Percentiles rank a stretch among this genome's conserved stretches.
phyloP scores from a whole-genome alignment of 1,139 yeast species.

The Candida sp. region DNA sequence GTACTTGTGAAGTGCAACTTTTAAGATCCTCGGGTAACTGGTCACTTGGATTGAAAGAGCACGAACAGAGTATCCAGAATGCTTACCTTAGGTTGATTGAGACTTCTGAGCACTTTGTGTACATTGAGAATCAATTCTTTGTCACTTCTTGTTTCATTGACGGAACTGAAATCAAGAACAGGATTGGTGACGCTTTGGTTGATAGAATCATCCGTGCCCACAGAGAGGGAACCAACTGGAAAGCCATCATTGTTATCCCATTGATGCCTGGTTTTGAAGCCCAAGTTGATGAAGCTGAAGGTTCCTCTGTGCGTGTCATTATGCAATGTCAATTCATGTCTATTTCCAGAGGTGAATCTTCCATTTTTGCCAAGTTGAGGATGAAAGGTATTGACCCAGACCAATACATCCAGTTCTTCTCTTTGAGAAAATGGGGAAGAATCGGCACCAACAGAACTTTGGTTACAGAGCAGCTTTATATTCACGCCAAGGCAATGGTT shows the following conservation, averaged over 20 bases:
- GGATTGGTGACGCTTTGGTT: slow-evolving; percentile 96
- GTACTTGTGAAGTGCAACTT: slow-evolving; percentile 92
- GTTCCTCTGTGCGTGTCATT: slow-evolving; percentile 91
- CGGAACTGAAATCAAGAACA: slow-evolving; percentile 83
- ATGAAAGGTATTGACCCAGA: slow-evolving; percentile 86
- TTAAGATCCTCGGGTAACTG: slow-evolving; percentile 89
- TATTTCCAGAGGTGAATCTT: slow-evolving; percentile 89
- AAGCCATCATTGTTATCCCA: slow-evolving; percentile 90
- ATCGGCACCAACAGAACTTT: slow-evolving; percentile 77
- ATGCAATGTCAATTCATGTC: slow-evolving; percentile 98
- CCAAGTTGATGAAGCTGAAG: slow-evolving; percentile 92
- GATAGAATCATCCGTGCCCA: slow-evolving; percentile 93
- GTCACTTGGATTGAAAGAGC: slow-evolving; percentile 88
- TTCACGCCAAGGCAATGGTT: slow-evolving; percentile 91
- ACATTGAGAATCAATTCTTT: slow-evolving; percentile 95
- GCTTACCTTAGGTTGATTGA: slow-evolving; percentile 93
- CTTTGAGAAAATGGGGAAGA: slow-evolving; percentile 95
- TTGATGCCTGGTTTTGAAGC: slow-evolving; percentile 98
- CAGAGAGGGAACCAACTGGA: slow-evolving; percentile 79
- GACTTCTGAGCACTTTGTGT: slow-evolving; percentile 89
- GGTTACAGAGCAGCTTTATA: slow-evolving; percentile 90
- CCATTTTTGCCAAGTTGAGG: slow-evolving; percentile 83
- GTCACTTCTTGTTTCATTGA: slow-evolving; percentile 88
- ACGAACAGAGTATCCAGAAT: slow-evolving; percentile 89
- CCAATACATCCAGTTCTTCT: slow-evolving; percentile 89